Conservation (phyloP, 805 yeast genomes). For the Clavispora fructus region DNA sequence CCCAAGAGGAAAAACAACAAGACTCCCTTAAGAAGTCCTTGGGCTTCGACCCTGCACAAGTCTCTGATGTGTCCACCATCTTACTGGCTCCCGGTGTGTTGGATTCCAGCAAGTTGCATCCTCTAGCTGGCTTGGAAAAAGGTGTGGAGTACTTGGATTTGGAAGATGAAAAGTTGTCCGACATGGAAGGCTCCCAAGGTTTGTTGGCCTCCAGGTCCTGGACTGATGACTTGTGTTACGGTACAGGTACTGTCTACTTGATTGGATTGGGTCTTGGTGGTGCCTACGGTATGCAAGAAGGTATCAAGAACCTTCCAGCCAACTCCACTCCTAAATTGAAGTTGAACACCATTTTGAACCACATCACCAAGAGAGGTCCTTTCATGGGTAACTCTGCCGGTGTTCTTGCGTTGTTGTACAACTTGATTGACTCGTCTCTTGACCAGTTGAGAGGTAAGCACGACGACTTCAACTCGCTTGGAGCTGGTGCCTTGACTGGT, state of each 20-base stretch:
- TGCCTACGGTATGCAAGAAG: conserved; percentile 80
- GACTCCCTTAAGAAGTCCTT: conserved; percentile 28
- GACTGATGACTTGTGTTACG: conserved; percentile 96
- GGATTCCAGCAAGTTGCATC: conserved; percentile 75
- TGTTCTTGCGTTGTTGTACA: conserved; percentile 84
- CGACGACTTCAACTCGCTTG: conserved; percentile 77
- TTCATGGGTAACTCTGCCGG: conserved; percentile 94
- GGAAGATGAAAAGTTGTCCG: conserved; percentile 69
- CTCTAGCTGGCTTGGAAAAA: conserved; percentile 85
- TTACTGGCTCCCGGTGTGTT: conserved; percentile 56
- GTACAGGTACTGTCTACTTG: conserved; percentile 91
- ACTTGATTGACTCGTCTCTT: conserved; percentile 72
- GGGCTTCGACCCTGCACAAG: conserved; percentile 64
- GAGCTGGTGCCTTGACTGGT: conserved; percentile 89
- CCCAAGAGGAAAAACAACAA: conserved; percentile 14
- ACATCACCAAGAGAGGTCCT: conserved; percentile 93
- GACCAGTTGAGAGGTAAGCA: conserved; percentile 84
- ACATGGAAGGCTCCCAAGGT: conserved; percentile 86
- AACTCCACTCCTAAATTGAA: conserved; percentile 75
- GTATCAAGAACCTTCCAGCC: conserved; percentile 70
- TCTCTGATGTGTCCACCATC: conserved; percentile 57
- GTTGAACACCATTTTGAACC: conserved; percentile 85
- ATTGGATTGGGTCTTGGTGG: conserved; percentile 89
- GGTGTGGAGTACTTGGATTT: conserved; percentile 87
- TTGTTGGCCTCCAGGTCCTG: conserved; percentile 94